A percentile compares a stretch with the other conserved stretches of the same genome.
These are phyloP conservation scores for Ophiostoma ulmi DNA, from an alignment of 2,329 filamentous ascomycete species.

Conservation along the genomic window DNA sequence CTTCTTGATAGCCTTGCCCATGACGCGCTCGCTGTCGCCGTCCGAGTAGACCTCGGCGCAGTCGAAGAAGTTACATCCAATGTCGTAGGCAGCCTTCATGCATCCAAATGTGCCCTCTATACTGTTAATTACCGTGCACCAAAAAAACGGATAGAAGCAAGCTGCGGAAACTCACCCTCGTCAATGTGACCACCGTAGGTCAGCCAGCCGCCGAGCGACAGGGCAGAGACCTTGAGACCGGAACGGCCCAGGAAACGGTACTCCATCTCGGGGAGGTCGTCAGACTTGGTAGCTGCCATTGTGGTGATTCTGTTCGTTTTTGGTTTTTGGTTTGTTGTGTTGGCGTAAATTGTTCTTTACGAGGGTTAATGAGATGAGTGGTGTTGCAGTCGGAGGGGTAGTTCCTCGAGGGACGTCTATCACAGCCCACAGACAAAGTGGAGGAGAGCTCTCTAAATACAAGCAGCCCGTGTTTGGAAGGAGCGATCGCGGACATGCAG, in stretches of 20 bases:
- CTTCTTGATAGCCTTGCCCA: conserved; percentile 57
- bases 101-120: conserved; percentile 55
- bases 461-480: not conserved
- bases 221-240: conserved; percentile 27
- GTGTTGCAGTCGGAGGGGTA: conserved; percentile 9
- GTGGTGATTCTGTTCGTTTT: not conserved
- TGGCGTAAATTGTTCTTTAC: not conserved
- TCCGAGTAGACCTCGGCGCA: conserved; percentile 54
- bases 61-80: conserved; percentile 60
- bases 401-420: not conserved
- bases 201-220: conserved; percentile 49
- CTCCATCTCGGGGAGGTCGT: conserved; percentile 23
- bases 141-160: too few species aligned
- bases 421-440: not conserved
- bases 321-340: not conserved
- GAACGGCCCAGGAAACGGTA: conserved; percentile 24
- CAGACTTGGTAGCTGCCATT: conserved; percentile 16
- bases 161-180: conserved; percentile 28
- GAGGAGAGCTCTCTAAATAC: not conserved
- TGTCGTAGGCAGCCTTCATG: conserved; percentile 57
- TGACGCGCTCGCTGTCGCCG: conserved; percentile 59
- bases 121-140: not conserved
- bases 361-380: not conserved
- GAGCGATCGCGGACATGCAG: not conserved
- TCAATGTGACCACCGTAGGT: conserved; percentile 40